Evolutionary conservation across 202 grass and related monocot genomes (phyloP).

Genomic region (Eragrostis tef): DNA sequence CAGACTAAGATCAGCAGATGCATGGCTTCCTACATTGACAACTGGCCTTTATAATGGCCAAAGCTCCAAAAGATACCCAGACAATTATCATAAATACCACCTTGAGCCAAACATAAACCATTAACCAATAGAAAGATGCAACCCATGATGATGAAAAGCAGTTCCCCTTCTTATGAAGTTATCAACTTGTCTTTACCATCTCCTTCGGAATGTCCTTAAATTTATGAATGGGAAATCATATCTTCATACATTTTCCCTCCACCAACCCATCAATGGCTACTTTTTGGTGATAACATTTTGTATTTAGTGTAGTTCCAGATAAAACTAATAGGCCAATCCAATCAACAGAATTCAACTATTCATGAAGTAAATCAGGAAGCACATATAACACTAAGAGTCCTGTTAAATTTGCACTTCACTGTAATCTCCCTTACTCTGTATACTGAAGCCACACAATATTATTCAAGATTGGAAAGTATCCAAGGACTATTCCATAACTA

Average conservation of each 20-base stretch:
- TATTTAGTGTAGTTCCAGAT: neutral
- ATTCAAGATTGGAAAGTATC: neutral
- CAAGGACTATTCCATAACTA: neutral
- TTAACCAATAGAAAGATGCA: neutral
- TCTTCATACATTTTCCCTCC: neutral
- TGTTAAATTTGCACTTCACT: neutral
- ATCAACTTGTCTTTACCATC: neutral
- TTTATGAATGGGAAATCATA: neutral
- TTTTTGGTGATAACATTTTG: neutral
- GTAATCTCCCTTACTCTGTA: neutral
- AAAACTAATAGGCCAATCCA: neutral
- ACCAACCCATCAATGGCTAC: neutral
- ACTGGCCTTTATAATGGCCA: conserved; percentile 52
- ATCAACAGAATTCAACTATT: conserved; percentile 7
- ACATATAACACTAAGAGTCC: neutral
- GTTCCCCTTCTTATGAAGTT: conserved; percentile 1
- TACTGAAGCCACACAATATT: neutral
- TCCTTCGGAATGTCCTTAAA: neutral
- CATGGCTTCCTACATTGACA: conserved; percentile 38
- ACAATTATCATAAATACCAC: conserved; percentile 51
- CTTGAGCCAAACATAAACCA: conserved; percentile 36
- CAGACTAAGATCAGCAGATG: conserved; percentile 22
- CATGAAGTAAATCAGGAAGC: neutral
- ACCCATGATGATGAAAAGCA: neutral
- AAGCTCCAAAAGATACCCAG: conserved; percentile 62